Evolutionary conservation across 2,329 filamentous ascomycete genomes (phyloP).

Genomic region (Fusarium sp.): DNA sequence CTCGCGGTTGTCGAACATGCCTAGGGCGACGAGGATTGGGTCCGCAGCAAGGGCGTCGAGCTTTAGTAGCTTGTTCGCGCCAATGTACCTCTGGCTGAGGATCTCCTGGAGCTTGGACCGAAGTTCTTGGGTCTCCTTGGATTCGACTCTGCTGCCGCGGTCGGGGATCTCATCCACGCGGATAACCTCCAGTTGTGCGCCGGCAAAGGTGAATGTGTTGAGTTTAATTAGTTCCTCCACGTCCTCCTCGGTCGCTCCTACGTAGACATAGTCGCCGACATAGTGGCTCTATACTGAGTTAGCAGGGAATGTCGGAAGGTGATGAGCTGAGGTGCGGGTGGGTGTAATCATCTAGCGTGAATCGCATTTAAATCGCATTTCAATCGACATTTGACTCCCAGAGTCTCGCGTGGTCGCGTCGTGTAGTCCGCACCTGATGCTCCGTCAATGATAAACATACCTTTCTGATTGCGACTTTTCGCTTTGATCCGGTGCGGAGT

Average conservation of each 20-base stretch:
- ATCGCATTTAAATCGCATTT: conserved; percentile 1
- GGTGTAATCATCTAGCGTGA: conserved; percentile 33
- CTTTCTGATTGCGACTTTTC: conserved; percentile 76
- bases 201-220: conserved; percentile 76
- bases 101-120: conserved; percentile 76
- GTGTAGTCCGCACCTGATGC: conserved; percentile 42
- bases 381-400: conserved; percentile 34
- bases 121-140: conserved; percentile 67
- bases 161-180: conserved; percentile 56
- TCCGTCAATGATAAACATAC: conserved; percentile 68
- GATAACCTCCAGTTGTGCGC: conserved; percentile 67
- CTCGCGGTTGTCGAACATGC: conserved; percentile 77
- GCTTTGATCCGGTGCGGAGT: conserved; percentile 58
- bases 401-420: conserved; percentile 33
- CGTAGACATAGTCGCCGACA: conserved; percentile 75
- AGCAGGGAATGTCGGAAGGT: conserved; percentile 61
- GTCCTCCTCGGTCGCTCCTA: conserved; percentile 73
- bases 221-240: conserved; percentile 73
- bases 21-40: conserved; percentile 75
- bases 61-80: conserved; percentile 79
- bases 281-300: conserved; percentile 76
- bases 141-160: conserved; percentile 54
- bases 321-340: conserved; percentile 33
- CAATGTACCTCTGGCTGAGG: conserved; percentile 79
- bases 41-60: conserved; percentile 83